Conservation (phyloP, 768 basidiomycete genomes). For the Cubamyces lactineus region DNA sequence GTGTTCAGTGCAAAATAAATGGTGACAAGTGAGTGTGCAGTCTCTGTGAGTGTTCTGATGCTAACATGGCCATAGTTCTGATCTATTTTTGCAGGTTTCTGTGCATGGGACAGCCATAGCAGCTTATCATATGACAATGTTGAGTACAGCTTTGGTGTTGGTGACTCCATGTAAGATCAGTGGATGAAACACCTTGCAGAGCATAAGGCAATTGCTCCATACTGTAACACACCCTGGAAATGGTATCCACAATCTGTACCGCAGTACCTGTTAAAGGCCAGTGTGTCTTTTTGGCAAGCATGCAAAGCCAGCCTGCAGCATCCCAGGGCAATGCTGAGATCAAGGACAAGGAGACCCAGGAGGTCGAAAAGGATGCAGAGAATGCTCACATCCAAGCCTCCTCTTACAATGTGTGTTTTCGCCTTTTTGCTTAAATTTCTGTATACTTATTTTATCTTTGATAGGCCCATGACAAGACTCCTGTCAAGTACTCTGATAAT, state of each 20-base stretch:
- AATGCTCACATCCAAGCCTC: neutral
- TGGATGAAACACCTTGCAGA: neutral
- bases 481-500: neutral
- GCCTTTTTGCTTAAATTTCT: neutral
- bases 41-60: neutral
- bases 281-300: neutral
- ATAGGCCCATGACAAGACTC: neutral
- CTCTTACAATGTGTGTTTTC: neutral
- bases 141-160: neutral
- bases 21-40: too few species aligned
- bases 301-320: constrained; percentile 1
- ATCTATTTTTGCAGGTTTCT: neutral
- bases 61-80: neutral
- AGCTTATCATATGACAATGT: neutral
- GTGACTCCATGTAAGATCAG: neutral
- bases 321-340: neutral
- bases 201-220: neutral
- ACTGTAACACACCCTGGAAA: neutral
- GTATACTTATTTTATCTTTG: neutral
- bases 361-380: neutral
- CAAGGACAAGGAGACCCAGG: neutral
- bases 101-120: constrained; percentile 1
- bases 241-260: neutral
- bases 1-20: too few species aligned
- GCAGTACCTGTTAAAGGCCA: neutral